Percentiles rank a stretch among this genome's conserved stretches.
Conservation (phyloP, 108 stramenopile genomes). For the Asterionellopsis glacialis region DNA sequence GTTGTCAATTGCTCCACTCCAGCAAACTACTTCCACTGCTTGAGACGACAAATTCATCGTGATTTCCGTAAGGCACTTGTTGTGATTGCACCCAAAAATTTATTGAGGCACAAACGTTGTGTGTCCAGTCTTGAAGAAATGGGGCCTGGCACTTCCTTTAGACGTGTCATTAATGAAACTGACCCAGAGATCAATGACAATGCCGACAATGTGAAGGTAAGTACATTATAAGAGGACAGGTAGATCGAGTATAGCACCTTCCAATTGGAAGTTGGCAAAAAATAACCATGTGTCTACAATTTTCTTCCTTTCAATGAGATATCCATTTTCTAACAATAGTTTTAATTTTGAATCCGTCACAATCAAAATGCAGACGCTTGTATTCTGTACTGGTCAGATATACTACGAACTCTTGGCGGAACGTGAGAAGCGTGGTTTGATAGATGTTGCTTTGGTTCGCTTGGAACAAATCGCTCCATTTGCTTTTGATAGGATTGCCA, state of each 20-base stretch:
- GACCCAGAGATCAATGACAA: slow-evolving; percentile 66
- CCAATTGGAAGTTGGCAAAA: background rate
- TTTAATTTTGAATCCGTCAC: background rate
- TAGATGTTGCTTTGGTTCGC: slow-evolving; percentile 92
- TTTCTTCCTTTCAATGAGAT: background rate
- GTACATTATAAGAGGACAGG: background rate
- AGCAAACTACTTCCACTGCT: slow-evolving; percentile 99
- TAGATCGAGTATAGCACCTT: too few relatives aligned
- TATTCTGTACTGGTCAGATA: slow-evolving; percentile 96
- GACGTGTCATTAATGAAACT: slow-evolving; percentile 78
- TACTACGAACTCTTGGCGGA: slow-evolving; percentile 96
- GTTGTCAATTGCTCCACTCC: slow-evolving; percentile 97
- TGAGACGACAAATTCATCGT: slow-evolving; percentile 97
- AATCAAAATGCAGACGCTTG: slow-evolving; percentile 51
- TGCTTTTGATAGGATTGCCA: slow-evolving; percentile 93
- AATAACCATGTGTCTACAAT: background rate
- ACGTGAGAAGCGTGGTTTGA: slow-evolving; percentile 70
- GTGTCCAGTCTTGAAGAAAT: slow-evolving; percentile 89
- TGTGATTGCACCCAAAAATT: slow-evolving; percentile 95
- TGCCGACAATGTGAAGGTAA: slow-evolving; percentile 80
- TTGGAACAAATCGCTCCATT: slow-evolving; percentile 99
- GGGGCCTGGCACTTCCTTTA: slow-evolving; percentile 88
- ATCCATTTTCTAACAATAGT: background rate
- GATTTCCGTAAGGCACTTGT: slow-evolving; percentile 99
- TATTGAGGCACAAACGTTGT: slow-evolving; percentile 87